Evolutionary conservation across 208 protist species (phyloP).

Genomic region (Kentomonas sorsogonicus): DNA sequence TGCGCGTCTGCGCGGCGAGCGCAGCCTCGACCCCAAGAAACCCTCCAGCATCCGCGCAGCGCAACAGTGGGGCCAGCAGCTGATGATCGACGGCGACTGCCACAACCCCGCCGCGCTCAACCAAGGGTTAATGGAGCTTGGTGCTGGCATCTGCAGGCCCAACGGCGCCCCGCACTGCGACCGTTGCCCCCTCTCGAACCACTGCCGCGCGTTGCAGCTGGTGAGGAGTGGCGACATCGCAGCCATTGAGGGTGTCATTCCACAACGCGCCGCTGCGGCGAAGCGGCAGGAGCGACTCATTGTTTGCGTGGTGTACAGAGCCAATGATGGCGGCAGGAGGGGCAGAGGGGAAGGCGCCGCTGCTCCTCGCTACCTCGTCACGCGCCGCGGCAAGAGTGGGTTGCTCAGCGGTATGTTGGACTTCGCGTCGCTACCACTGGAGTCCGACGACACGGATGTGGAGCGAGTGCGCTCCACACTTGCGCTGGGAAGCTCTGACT

Average conservation of each 20-base stretch:
- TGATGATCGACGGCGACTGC: slow-evolving; percentile 43
- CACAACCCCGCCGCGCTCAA: slow-evolving; percentile 62
- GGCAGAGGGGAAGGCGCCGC: slow-evolving; percentile 33
- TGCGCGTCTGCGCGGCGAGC: slow-evolving; percentile 66
- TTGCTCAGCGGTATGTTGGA: slow-evolving; percentile 85
- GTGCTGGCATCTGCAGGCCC: slow-evolving; percentile 80
- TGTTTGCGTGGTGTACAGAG: slow-evolving; percentile 73
- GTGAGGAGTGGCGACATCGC: slow-evolving; percentile 57
- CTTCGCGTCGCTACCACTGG: slow-evolving; percentile 54
- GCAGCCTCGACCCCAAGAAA: slow-evolving; percentile 71
- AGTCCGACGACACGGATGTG: too few species aligned
- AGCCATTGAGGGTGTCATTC: slow-evolving; percentile 75
- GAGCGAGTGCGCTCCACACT: too few species aligned
- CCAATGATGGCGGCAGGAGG: too few species aligned
- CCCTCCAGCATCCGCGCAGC: slow-evolving; percentile 51
- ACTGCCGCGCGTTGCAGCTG: slow-evolving; percentile 40
- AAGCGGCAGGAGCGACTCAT: slow-evolving; percentile 53
- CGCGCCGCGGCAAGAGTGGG: slow-evolving; percentile 45
- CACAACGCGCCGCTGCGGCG: slow-evolving; percentile 30
- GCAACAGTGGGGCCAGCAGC: slow-evolving; percentile 42
- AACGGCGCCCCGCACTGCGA: slow-evolving; percentile 54
- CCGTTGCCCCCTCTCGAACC: slow-evolving; percentile 51
- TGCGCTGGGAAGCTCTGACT: too few species aligned
- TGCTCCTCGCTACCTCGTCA: slow-evolving; percentile 44
- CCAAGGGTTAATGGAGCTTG: slow-evolving; percentile 94